A percentile compares a stretch with the other conserved stretches of the same genome.
These are phyloP conservation scores for Ganoderma leucocontextum DNA, from an alignment of 1,284 basidiomycete genomes.

Conservation along the genomic window DNA sequence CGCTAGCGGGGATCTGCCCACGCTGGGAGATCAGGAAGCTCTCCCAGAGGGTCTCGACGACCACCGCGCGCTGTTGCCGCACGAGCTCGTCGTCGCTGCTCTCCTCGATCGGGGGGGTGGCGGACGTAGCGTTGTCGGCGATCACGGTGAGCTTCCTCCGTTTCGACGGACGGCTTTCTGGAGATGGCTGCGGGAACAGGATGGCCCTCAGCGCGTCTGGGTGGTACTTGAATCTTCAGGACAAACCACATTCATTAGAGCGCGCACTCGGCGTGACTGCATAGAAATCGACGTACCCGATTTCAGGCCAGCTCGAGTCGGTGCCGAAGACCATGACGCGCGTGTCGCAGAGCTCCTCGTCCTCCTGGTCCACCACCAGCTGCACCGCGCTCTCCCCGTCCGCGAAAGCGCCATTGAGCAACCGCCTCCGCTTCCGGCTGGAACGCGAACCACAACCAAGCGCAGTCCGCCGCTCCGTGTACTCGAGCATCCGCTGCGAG, in stretches of 20 bases:
- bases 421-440: slow-evolving; percentile 40
- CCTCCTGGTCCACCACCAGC: slow-evolving; percentile 24
- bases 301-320: slow-evolving; percentile 32
- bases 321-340: slow-evolving; percentile 43
- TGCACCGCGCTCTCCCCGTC: slow-evolving; percentile 30
- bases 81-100: slow-evolving; percentile 17
- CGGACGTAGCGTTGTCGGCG: slow-evolving; percentile 23
- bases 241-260: neutral
- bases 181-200: slow-evolving; percentile 50
- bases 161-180: slow-evolving; percentile 29
- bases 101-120: slow-evolving; percentile 23
- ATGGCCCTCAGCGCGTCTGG: slow-evolving; percentile 52
- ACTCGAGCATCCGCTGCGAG: slow-evolving; percentile 70
- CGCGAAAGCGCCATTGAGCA: slow-evolving; percentile 44
- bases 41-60: slow-evolving; percentile 44
- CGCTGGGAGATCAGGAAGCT: slow-evolving; percentile 43
- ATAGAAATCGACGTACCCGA: slow-evolving; percentile 33
- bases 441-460: slow-evolving; percentile 48
- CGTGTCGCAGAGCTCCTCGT: slow-evolving; percentile 42
- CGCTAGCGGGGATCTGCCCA: slow-evolving; percentile 25
- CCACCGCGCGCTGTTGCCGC: slow-evolving; percentile 34
- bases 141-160: slow-evolving; percentile 25
- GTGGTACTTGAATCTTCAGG: slow-evolving; percentile 66
- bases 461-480: slow-evolving; percentile 62
- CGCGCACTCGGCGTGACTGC: neutral